Percentiles rank a stretch among this genome's conserved stretches.
Conservation (phyloP, 2,329 filamentous ascomycete genomes). For the Aspergillus phoenicis region DNA sequence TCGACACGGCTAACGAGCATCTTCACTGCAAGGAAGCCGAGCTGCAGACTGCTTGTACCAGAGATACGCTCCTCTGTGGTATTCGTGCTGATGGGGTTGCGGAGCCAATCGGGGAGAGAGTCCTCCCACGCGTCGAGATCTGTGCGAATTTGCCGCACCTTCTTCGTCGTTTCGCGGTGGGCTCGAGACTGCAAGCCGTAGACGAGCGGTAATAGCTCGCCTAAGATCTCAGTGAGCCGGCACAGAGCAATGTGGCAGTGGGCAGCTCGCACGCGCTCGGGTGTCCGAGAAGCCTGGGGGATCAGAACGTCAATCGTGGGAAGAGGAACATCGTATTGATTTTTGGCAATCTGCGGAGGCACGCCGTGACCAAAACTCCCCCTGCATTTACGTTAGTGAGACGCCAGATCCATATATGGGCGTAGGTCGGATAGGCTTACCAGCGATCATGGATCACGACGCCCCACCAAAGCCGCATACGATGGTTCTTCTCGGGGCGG, state of each 20-base stretch:
- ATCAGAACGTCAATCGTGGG: slow-evolving; percentile 51
- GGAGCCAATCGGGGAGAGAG: slow-evolving; percentile 48
- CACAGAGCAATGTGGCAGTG: slow-evolving; percentile 58
- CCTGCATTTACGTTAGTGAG: slow-evolving; percentile 36
- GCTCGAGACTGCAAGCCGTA: slow-evolving; percentile 49
- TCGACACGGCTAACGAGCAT: slow-evolving; percentile 53
- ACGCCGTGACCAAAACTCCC: slow-evolving; percentile 59
- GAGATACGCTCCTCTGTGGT: slow-evolving; percentile 38
- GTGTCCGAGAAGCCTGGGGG: slow-evolving; percentile 36
- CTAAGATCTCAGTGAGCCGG: slow-evolving; percentile 51
- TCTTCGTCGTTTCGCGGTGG: slow-evolving; percentile 48
- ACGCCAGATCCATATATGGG: neutral
- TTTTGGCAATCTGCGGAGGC: slow-evolving; percentile 55
- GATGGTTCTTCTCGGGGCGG: slow-evolving; percentile 53
- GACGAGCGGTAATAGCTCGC: slow-evolving; percentile 49
- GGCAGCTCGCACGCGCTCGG: slow-evolving; percentile 50
- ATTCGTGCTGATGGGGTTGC: slow-evolving; percentile 30
- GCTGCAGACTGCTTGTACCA: slow-evolving; percentile 48
- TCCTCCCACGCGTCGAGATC: slow-evolving; percentile 51
- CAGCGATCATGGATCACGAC: slow-evolving; percentile 61
- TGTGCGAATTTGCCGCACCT: slow-evolving; percentile 48
- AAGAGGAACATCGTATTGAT: slow-evolving; percentile 59
- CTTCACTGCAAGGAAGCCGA: slow-evolving; percentile 49
- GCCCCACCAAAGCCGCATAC: slow-evolving; percentile 60
- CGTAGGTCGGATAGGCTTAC: slow-evolving; percentile 27